Evolutionary conservation across 192 early-diverging fungal species (phyloP).

Genomic region (Coemansia sp.): DNA sequence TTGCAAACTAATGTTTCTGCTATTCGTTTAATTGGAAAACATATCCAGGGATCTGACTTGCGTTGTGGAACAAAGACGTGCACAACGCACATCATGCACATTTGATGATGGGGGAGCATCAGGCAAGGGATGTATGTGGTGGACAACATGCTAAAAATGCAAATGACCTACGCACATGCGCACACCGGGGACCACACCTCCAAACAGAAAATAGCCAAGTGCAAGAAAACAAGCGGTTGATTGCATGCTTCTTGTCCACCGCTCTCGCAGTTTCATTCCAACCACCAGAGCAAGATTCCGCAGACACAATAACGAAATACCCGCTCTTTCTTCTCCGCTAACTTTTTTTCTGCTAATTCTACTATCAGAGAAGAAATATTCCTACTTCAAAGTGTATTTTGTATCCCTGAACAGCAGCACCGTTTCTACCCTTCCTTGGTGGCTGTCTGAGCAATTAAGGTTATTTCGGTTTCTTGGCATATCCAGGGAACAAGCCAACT

Average conservation of each 20-base stretch:
- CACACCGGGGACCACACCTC: background rate
- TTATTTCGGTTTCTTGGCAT: too few species aligned
- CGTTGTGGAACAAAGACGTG: background rate
- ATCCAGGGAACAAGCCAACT: too few species aligned
- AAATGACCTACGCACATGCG: background rate
- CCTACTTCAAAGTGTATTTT: too few species aligned
- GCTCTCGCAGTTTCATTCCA: background rate
- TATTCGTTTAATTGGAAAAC: too few species aligned
- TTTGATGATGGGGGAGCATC: too few species aligned
- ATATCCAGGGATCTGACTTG: too few species aligned
- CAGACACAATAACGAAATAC: background rate
- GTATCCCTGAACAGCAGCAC: too few species aligned
- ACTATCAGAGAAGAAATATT: background rate
- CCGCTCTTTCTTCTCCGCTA: background rate
- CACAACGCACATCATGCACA: background rate
- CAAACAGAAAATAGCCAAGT: too few species aligned
- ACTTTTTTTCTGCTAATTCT: background rate
- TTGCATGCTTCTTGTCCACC: background rate
- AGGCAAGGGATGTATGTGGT: background rate
- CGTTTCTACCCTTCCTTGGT: too few species aligned
- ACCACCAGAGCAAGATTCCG: background rate
- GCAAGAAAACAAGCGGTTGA: too few species aligned
- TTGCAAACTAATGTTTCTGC: too few species aligned
- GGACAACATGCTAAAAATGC: background rate
- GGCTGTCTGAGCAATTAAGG: too few species aligned